A percentile compares a stretch with the other conserved stretches of the same genome.
phyloP scores from a whole-genome alignment of 2,329 filamentous ascomycete species.

The Arthrinium puccinioides region DNA sequence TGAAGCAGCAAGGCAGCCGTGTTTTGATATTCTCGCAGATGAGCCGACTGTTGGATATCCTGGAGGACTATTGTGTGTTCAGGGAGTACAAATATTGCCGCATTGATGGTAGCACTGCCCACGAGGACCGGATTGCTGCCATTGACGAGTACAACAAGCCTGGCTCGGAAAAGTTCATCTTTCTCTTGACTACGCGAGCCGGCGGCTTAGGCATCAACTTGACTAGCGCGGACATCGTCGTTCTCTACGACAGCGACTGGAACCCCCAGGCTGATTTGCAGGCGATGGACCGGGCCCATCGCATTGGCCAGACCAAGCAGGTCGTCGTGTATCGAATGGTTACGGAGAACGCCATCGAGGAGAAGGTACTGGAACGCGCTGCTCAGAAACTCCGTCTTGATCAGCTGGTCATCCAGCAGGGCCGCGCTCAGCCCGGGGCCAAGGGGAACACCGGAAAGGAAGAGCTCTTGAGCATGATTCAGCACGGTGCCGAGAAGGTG shows the following conservation, averaged over 20 bases:
- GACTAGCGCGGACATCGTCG: constrained; percentile 89
- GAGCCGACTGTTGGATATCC: constrained; percentile 92
- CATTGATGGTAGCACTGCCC: constrained; percentile 92
- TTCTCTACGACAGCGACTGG: constrained; percentile 97
- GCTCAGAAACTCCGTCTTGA: constrained; percentile 95
- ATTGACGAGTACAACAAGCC: constrained; percentile 99
- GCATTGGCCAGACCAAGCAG: constrained; percentile 97
- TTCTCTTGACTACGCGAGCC: constrained; percentile 88
- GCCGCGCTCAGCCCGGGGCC: constrained; percentile 80
- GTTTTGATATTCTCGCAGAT: constrained; percentile 99
- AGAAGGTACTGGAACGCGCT: constrained; percentile 93
- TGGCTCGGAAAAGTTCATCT: constrained; percentile 92
- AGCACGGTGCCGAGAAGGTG: constrained; percentile 93
- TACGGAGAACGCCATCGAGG: constrained; percentile 96
- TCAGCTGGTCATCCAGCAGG: constrained; percentile 96
- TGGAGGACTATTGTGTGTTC: constrained; percentile 98
- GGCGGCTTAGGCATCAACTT: constrained; percentile 96
- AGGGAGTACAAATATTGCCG: constrained; percentile 91
- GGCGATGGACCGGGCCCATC: constrained; percentile 97
- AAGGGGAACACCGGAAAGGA: constrained; percentile 95
- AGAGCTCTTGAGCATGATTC: constrained; percentile 94
- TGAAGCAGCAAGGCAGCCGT: constrained; percentile 81
- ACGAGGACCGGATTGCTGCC: constrained; percentile 93
- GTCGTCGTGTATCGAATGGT: constrained; percentile 95
- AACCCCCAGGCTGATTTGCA: constrained; percentile 97